A percentile compares a stretch with the other conserved stretches of the same genome.
Evolutionary conservation across 192 early-diverging fungal genomes (phyloP).

Genomic region (Coemansia sp.): DNA sequence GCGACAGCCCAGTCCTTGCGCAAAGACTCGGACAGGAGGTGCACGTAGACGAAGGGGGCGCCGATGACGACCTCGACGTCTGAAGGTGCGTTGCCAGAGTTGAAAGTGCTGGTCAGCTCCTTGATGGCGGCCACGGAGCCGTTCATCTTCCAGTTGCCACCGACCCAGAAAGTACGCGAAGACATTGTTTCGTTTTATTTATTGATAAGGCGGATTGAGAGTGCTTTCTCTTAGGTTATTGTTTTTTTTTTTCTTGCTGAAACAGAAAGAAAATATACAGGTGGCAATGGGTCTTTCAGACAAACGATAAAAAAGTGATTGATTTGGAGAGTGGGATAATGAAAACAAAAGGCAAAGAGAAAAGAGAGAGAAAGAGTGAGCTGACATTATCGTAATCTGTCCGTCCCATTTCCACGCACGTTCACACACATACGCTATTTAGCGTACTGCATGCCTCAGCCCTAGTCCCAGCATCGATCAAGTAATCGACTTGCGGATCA

Average conservation of each 20-base stretch:
- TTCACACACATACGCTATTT: neutral
- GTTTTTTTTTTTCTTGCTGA: neutral
- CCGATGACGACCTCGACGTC: constrained; percentile 95
- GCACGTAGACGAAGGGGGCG: constrained; percentile 89
- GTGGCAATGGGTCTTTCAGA: too few species aligned
- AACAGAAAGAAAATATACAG: too few species aligned
- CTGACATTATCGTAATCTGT: neutral
- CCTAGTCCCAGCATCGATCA: neutral
- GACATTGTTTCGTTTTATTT: constrained; percentile 8
- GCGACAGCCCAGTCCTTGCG: constrained; percentile 87
- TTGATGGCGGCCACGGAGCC: constrained; percentile 76
- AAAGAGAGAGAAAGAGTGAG: neutral
- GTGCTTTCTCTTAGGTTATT: neutral
- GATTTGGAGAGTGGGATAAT: neutral
- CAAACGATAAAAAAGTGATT: too few species aligned
- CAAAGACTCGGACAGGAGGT: constrained; percentile 73
- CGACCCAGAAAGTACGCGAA: constrained; percentile 84
- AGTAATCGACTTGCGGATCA: neutral
- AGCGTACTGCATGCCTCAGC: neutral
- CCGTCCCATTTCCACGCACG: neutral
- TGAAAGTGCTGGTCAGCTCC: constrained; percentile 76
- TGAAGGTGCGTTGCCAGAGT: constrained; percentile 64
- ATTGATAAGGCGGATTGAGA: neutral
- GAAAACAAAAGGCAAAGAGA: neutral
- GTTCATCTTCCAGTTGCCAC: constrained; percentile 98